Conservation (phyloP, 331 rosid genomes). For the Prunus yedoensis region DNA sequence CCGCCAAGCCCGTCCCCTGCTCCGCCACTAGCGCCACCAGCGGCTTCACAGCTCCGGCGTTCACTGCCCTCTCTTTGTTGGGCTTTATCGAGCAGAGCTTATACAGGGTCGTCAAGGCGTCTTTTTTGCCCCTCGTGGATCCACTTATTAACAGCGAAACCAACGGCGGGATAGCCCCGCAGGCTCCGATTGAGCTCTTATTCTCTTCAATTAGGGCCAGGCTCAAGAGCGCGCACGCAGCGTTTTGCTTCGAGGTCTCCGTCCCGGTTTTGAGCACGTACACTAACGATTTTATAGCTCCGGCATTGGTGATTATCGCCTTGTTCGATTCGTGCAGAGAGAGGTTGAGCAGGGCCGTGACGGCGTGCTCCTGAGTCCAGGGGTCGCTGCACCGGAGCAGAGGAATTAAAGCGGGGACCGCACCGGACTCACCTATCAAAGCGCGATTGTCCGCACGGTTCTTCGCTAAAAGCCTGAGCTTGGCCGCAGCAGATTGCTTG, state of each 20-base stretch:
- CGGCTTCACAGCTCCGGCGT: conserved; percentile 75
- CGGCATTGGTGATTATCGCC: conserved; percentile 65
- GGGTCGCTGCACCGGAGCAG: conserved; percentile 90
- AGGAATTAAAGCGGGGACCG: conserved; percentile 78
- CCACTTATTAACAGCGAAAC: conserved; percentile 62
- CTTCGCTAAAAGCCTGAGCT: conserved; percentile 80
- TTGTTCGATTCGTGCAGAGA: conserved; percentile 84
- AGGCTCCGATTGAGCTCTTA: conserved; percentile 80
- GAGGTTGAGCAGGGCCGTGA: conserved; percentile 80
- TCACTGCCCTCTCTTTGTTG: conserved; percentile 74
- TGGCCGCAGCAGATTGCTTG: conserved; percentile 94
- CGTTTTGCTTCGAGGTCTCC: conserved; percentile 90
- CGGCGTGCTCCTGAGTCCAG: conserved; percentile 90
- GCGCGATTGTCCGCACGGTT: conserved; percentile 82
- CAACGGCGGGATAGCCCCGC: conserved; percentile 69
- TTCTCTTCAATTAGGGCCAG: conserved; percentile 81
- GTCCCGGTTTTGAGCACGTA: conserved; percentile 93
- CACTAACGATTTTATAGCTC: conserved; percentile 79
- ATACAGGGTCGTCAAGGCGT: conserved; percentile 66
- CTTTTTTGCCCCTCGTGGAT: conserved; percentile 73
- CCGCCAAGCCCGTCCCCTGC: conserved; percentile 69
- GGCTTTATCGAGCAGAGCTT: conserved; percentile 67
- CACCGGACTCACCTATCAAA: conserved; percentile 90
- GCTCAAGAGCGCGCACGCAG: conserved; percentile 89
- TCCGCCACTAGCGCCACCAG: conserved; percentile 66